phyloP scores from a whole-genome alignment of 805 yeast species.

The Kluyveromyces wickerhamii region DNA sequence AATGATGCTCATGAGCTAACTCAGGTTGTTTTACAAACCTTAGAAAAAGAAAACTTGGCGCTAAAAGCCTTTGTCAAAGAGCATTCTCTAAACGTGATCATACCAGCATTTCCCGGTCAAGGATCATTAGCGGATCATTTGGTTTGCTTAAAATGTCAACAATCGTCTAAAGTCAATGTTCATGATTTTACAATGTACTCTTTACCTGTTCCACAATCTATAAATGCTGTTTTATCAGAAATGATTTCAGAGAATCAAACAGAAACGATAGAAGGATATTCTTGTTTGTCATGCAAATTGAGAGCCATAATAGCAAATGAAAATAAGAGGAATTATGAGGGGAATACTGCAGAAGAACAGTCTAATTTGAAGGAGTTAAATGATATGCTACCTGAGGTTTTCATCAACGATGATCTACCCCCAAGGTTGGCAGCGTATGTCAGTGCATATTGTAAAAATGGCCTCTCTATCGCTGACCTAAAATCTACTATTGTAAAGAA shows the following conservation, averaged over 20 bases:
- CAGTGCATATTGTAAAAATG: conserved; percentile 37
- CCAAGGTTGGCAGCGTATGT: conserved; percentile 41
- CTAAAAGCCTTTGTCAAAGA: conserved; percentile 30
- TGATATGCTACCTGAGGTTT: conserved; percentile 30
- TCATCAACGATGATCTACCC: conserved; percentile 61
- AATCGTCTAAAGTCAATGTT: conserved; percentile 48
- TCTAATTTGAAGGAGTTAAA: conserved; percentile 31
- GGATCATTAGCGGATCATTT: conserved; percentile 62
- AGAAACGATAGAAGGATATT: conserved; percentile 71
- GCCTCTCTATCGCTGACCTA: conserved; percentile 38
- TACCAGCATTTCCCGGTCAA: conserved; percentile 67
- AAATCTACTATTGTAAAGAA: conserved; percentile 63
- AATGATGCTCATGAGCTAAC: conserved; percentile 95
- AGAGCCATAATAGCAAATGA: conserved; percentile 34
- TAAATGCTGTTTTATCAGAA: conserved; percentile 39
- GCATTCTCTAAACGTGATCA: conserved; percentile 11
- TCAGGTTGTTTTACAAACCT: conserved; percentile 69
- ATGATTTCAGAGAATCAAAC: conserved; percentile 50
- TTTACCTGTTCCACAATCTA: conserved; percentile 58
- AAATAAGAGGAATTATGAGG: conserved; percentile 14
- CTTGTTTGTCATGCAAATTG: conserved; percentile 66
- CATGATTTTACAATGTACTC: conserved; percentile 66
- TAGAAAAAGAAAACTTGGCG: conserved; percentile 54
- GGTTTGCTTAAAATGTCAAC: conserved; percentile 60
- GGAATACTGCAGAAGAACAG: conserved; percentile 24